Conservation (phyloP, 257 asterid species). For the Primulina tabacum region DNA sequence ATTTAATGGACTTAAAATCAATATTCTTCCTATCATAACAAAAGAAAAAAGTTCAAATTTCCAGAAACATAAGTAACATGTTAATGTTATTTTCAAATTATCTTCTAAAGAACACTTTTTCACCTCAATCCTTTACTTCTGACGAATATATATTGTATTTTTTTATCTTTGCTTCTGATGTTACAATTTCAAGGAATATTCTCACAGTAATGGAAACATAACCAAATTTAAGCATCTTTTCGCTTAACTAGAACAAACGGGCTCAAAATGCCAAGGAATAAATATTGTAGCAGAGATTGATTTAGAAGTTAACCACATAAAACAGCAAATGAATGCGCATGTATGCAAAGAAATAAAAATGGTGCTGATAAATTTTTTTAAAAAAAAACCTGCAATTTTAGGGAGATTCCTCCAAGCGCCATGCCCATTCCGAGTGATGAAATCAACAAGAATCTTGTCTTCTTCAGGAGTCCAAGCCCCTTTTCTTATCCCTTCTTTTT, state of each 20-base stretch:
- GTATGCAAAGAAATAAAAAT: neutral
- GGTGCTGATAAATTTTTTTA: neutral
- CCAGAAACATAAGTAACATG: no score
- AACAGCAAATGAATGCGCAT: neutral
- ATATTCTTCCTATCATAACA: neutral
- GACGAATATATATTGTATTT: no score
- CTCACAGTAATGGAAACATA: neutral
- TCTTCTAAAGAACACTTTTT: no score
- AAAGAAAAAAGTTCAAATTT: no score
- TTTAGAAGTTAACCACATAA: neutral
- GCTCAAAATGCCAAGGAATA: neutral
- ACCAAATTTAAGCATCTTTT: neutral
- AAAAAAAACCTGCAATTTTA: constrained; percentile 48
- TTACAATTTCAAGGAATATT: no score
- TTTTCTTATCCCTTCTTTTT: constrained; percentile 45
- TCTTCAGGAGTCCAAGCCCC: constrained; percentile 77
- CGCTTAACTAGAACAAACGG: no score
- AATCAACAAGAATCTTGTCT: constrained; percentile 66
- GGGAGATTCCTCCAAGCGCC: constrained; percentile 73
- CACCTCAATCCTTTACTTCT: no score
- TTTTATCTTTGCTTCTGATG: neutral
- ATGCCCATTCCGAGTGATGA: constrained; percentile 55
- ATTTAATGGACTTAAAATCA: neutral
- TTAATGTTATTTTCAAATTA: no score
- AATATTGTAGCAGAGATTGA: neutral